Evolutionary conservation across 306 rosid genomes (phyloP).

Genomic region (Lathyrus oleraceus): DNA sequence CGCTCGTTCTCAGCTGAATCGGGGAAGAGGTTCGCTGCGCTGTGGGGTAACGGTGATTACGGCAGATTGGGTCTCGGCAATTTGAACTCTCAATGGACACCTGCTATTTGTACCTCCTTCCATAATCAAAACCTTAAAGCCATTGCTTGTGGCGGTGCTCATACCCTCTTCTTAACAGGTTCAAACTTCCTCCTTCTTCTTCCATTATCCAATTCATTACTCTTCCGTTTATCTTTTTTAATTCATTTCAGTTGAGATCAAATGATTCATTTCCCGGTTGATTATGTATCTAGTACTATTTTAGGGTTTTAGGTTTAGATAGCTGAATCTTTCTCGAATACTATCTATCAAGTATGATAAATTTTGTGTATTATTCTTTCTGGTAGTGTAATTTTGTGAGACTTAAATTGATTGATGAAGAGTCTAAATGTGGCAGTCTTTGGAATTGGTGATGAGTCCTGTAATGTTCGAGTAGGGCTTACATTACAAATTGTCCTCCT

Average conservation of each 20-base stretch:
- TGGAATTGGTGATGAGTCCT: constrained; percentile 41
- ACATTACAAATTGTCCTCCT: constrained; percentile 48
- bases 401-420: not conserved
- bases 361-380: not conserved
- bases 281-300: not conserved
- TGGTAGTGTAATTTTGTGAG: constrained; percentile 2
- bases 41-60: constrained; percentile 91
- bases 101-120: constrained; percentile 59
- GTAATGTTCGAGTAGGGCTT: constrained; percentile 42
- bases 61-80: constrained; percentile 82
- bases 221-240: not conserved
- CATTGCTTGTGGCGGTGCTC: constrained; percentile 97
- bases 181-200: not conserved
- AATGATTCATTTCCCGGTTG: not conserved
- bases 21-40: constrained; percentile 62
- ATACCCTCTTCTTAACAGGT: constrained; percentile 91
- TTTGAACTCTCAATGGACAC: constrained; percentile 81
- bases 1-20: constrained; percentile 48
- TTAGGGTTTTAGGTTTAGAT: constrained; percentile 10
- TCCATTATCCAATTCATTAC: not conserved
- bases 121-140: constrained; percentile 46
- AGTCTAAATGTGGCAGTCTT: constrained; percentile 31
- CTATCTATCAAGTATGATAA: not conserved
- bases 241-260: not conserved
- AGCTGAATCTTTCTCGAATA: not conserved